Evolutionary conservation across 352 stramenopile genomes (phyloP).

Genomic region (Phytophthora multivora): DNA sequence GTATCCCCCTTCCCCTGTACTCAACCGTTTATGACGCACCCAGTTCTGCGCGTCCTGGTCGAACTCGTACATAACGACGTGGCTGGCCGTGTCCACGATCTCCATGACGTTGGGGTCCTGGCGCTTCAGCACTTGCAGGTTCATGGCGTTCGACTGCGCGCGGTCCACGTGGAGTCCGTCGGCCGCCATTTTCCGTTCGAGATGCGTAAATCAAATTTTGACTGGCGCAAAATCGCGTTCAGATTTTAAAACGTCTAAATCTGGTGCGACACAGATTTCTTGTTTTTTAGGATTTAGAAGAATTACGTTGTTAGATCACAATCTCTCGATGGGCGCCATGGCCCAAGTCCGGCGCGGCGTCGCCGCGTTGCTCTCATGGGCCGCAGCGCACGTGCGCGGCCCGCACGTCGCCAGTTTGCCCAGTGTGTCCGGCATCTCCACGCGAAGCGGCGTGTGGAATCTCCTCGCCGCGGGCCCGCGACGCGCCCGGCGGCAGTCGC

Average conservation of each 20-base stretch:
- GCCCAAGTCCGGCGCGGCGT: conserved; percentile 33
- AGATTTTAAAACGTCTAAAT: too few species aligned
- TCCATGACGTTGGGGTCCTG: conserved; percentile 81
- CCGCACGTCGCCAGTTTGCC: conserved; percentile 21
- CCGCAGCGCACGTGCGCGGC: conserved; percentile 15
- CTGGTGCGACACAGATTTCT: too few species aligned
- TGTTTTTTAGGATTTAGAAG: too few species aligned
- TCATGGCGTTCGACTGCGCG: conserved; percentile 86
- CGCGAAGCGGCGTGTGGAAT: conserved; percentile 8
- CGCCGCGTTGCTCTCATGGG: conserved; percentile 25
- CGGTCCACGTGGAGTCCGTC: conserved; percentile 69
- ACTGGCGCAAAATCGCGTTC: conserved; percentile 13
- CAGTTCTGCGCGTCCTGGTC: conserved; percentile 81
- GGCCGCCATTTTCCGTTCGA: conserved; percentile 37
- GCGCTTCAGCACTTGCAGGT: conserved; percentile 86
- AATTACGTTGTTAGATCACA: neutral
- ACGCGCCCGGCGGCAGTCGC: conserved; percentile 32
- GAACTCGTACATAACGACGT: conserved; percentile 91
- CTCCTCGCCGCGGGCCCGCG: conserved; percentile 24
- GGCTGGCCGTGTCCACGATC: conserved; percentile 85
- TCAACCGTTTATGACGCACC: conserved; percentile 46
- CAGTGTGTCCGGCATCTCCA: conserved; percentile 6
- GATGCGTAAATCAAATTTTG: conserved; percentile 4
- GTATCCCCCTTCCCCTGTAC: too few species aligned
- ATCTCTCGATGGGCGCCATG: conserved; percentile 7